Evolutionary conservation across 2,329 filamentous ascomycete genomes (phyloP), one percentile per base, ranked within the genome.

Genomic region (Colletotrichum lupini): DNA sequence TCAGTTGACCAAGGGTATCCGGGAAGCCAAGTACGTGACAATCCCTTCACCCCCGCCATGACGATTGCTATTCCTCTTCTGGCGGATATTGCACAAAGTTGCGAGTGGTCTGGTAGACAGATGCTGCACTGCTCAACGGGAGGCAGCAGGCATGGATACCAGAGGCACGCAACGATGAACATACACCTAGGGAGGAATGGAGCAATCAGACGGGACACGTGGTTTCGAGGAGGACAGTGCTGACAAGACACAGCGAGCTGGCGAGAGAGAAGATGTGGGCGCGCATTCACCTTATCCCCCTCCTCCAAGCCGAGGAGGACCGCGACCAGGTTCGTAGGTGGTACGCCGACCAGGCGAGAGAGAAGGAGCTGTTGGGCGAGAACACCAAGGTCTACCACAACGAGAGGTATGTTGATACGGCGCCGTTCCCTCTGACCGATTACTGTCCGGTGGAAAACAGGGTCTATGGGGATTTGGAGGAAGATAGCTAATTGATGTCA

Each of bases 191-290:
- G 16, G 19, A 11, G 26, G 12, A n/a, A 8, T 14, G n/a, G 35
- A 12, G 9, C 12, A 12, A 46, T 22, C 22, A 42, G 22, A 19
- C 14, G 32, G 35, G n/a, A 2, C 12, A 4, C 14, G n/a, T 5
- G 3, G 55, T 26, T n/a, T 1, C n/a, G 7, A 9, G 8, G 5
- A 19, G 14, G 1, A 6, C 19, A 3, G n/a, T 56, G 37, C 68
- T 63, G 24, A 72, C 61, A 5, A 19, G 1, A 0, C 30, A 71
- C 79, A 98, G 95, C 81, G 97, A 99, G 85, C 92, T 98, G 77
- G 94, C 92, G 76, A 94, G 97, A 79, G 97, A 99, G 82, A 99
- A 98, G 89, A 97, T 98, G 91, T 99, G 97, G 97, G 91, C 94
- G 75, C 93, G 97, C 81, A 97, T 99, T 85, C 92, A 98, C 85